A percentile compares a stretch with the other conserved stretches of the same genome.
Evolutionary conservation across 2,329 filamentous ascomycete genomes (phyloP).

Genomic region (Stylonectria norvegica): DNA sequence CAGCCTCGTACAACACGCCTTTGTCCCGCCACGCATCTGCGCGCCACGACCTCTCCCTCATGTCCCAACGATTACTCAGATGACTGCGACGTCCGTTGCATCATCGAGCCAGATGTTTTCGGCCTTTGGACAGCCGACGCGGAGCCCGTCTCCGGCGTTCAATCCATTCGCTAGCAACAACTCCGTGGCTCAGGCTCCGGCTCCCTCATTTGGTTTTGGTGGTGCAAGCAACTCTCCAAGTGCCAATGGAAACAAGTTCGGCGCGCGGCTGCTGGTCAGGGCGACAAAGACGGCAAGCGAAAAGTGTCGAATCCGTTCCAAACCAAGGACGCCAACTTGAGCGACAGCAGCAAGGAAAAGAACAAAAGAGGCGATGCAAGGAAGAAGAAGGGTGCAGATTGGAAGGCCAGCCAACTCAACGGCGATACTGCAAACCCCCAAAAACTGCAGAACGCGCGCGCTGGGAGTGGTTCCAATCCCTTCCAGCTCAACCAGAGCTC

Average conservation of each 20-base stretch:
- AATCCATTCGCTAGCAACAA: slow-evolving; percentile 36
- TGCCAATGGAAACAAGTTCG: slow-evolving; percentile 26
- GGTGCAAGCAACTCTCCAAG: slow-evolving; percentile 27
- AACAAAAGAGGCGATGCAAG: slow-evolving; percentile 23
- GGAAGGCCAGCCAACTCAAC: slow-evolving; percentile 17
- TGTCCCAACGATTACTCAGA: slow-evolving; percentile 33
- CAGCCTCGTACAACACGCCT: slow-evolving; percentile 9
- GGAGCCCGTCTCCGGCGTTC: slow-evolving; percentile 32
- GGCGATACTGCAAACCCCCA: slow-evolving; percentile 14
- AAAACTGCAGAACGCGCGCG: slow-evolving; percentile 12
- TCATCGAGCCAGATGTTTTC: slow-evolving; percentile 40
- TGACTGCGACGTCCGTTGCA: slow-evolving; percentile 41
- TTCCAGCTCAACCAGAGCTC: slow-evolving; percentile 12
- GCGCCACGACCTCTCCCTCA: slow-evolving; percentile 25
- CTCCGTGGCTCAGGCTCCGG: too few species aligned
- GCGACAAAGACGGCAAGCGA: slow-evolving; percentile 26
- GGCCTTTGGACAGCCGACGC: slow-evolving; percentile 34
- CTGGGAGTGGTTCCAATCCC: slow-evolving; percentile 15
- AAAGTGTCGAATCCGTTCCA: slow-evolving; percentile 27
- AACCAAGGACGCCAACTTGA: slow-evolving; percentile 23
- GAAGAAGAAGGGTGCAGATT: slow-evolving; percentile 22
- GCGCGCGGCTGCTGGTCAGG: slow-evolving; percentile 24
- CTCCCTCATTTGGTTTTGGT: slow-evolving; percentile 33
- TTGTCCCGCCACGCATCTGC: slow-evolving; percentile 1
- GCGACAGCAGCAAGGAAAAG: slow-evolving; percentile 24